Evolutionary conservation across 2,329 filamentous ascomycete genomes (phyloP), one percentile per base, ranked within the genome.

Genomic region (Colletotrichum noveboracense): DNA sequence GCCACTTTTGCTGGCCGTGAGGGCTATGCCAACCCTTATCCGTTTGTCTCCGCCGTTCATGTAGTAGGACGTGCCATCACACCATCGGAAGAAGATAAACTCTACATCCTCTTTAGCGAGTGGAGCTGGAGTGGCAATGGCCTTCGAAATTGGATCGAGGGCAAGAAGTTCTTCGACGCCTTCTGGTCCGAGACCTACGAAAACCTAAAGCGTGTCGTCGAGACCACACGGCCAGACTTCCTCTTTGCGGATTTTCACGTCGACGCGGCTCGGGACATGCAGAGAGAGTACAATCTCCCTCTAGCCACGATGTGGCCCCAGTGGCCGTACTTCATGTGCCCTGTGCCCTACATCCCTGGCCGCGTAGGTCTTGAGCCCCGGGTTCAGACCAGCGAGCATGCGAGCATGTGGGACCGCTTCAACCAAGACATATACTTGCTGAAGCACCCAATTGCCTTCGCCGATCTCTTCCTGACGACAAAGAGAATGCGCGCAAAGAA

Each of bases 191-290:
- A 81, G 18, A 81, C 76, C 13, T 83, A 83, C 66, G 52, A 55
- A 10, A 71, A 75, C 5, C 77, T 84, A 7, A 80, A 80, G 32
- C 30, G 43, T 5, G 76, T 70, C 3, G 81, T 78, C 5, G 78
- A 79, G 14, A 8, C 55, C 13, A 65, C 62, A 24, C 62, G 24
- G 9, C 86, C 86, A 0, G 82, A 84, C 76, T 80, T 87, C 65
- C 85, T 88, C 34, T 72, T 88, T 5, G 84, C 85, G 0, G 86
- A 88, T 66, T 88, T 86, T 80, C 86, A 68, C 55, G 85, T 84
- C 48, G 86, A 87, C 6, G 85, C 84, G 0, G 84, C 81, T 3
- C 78, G 82, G 60, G 86, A 88, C 72, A 85, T 88, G 62, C 80
- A 83, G 5, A 73, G 78, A 26, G 80, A 87, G 76, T 83, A 82